phyloP scores from a whole-genome alignment of 192 early-diverging fungal species.

The Coemansia sp. region DNA sequence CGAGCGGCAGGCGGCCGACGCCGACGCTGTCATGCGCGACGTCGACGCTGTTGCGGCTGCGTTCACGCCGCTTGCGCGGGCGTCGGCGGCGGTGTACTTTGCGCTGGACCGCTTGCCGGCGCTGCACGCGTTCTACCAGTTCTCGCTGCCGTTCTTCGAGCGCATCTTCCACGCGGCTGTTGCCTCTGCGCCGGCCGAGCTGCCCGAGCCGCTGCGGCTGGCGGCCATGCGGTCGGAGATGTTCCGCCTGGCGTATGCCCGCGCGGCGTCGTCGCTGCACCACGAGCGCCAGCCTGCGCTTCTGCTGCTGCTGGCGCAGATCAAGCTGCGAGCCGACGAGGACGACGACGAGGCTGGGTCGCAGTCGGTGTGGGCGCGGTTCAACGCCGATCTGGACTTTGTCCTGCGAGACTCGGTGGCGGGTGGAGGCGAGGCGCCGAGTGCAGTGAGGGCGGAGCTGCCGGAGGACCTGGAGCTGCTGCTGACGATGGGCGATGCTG shows the following conservation, averaged over 20 bases:
- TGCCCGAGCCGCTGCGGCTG: conserved; percentile 65
- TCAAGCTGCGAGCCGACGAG: conserved; percentile 71
- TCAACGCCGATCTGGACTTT: conserved; percentile 50
- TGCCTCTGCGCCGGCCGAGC: conserved; percentile 61
- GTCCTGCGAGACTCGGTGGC: conserved; percentile 30
- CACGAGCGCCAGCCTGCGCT: conserved; percentile 94
- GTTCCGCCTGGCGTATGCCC: conserved; percentile 79
- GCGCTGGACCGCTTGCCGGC: conserved; percentile 92
- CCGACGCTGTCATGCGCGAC: conserved; percentile 92
- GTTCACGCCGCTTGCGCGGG: conserved; percentile 90
- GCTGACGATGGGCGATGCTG: conserved; percentile 16
- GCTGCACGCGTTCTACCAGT: conserved; percentile 96
- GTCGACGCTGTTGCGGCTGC: conserved; percentile 89
- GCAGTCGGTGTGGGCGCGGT: conserved; percentile 46
- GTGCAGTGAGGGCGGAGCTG: conserved; percentile 5
- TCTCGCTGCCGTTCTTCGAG: conserved; percentile 96
- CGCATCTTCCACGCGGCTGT: conserved; percentile 89
- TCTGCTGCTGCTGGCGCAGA: conserved; percentile 84
- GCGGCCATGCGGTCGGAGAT: conserved; percentile 78
- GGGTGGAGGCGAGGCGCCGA: background rate
- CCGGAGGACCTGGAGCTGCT: conserved; percentile 24
- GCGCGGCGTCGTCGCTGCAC: conserved; percentile 81
- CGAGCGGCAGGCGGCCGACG: conserved; percentile 89
- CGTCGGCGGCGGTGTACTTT: conserved; percentile 95
- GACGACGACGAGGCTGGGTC: conserved; percentile 34